Conservation (phyloP, 805 yeast genomes). For the Komagataella pseudopastoris region DNA sequence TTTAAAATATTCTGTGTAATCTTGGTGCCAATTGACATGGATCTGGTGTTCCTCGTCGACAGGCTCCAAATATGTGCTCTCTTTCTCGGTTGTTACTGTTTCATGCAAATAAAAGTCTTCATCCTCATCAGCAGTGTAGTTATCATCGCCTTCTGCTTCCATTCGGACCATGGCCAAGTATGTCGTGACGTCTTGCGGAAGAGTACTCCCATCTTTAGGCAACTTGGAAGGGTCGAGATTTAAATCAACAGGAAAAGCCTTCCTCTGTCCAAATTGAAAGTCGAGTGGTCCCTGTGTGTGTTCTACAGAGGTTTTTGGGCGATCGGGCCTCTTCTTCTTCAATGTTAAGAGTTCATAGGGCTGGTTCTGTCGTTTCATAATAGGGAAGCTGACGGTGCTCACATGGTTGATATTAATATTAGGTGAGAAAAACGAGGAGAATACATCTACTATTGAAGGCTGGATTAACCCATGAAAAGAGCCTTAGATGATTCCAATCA, state of each 20-base stretch:
- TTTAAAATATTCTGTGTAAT: constrained; percentile 8
- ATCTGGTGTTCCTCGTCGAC: not conserved
- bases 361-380: not conserved
- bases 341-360: not conserved
- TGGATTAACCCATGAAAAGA: constrained; percentile 2
- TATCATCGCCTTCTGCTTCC: constrained; percentile 14
- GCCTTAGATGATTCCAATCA: constrained; percentile 3
- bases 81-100: not conserved
- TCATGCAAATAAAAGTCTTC: not conserved
- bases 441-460: not conserved
- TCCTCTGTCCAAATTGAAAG: constrained; percentile 20
- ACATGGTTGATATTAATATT: not conserved
- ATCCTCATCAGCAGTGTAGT: not conserved
- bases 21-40: constrained; percentile 3
- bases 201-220: constrained; percentile 4
- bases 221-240: constrained; percentile 6
- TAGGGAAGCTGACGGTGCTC: not conserved
- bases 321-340: not conserved
- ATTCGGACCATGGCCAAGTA: constrained; percentile 20
- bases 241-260: constrained; percentile 19
- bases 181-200: constrained; percentile 11
- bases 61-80: not conserved
- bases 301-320: not conserved
- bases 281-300: constrained; percentile 19
- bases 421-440: not conserved